phyloP scores from a whole-genome alignment of 2,329 filamentous ascomycete genomes.

The Monilinia polystroma region DNA sequence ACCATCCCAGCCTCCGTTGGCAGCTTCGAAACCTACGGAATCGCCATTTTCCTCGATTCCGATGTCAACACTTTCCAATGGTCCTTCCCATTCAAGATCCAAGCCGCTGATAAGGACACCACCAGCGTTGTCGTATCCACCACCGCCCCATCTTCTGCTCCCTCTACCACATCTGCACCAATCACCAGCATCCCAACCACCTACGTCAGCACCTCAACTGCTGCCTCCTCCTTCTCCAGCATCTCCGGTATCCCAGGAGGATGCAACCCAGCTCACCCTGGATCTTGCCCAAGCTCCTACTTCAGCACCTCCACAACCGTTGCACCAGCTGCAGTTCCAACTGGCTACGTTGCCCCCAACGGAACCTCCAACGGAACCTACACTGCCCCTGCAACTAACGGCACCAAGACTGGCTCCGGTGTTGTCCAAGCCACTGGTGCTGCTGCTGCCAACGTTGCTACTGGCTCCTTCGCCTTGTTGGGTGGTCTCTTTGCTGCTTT shows the following conservation, averaged over 20 bases:
- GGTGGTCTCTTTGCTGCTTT: conserved; percentile 12
- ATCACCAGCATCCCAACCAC: neutral
- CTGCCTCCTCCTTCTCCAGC: neutral
- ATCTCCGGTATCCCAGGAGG: conserved; percentile 14
- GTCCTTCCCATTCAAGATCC: conserved; percentile 55
- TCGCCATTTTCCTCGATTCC: conserved; percentile 52
- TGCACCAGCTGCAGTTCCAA: neutral
- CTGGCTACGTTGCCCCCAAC: neutral
- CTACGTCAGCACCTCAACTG: neutral
- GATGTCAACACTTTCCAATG: conserved; percentile 55
- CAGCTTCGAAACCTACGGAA: conserved; percentile 53
- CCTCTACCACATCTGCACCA: neutral
- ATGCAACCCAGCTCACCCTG: conserved; percentile 12
- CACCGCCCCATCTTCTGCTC: conserved; percentile 14
- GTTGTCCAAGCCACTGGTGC: neutral
- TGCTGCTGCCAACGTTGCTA: conserved; percentile 8
- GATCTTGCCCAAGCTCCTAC: conserved; percentile 14
- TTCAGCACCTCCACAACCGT: conserved; percentile 8
- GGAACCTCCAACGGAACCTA: conserved; percentile 14
- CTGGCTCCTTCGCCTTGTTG: conserved; percentile 5
- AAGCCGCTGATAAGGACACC: conserved; percentile 20
- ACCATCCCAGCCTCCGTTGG: conserved; percentile 48
- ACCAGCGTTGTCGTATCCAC: conserved; percentile 8
- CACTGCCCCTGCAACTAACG: conserved; percentile 3
- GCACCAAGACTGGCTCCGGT: conserved; percentile 1